Evolutionary conservation across 345 rosid species (phyloP).

Genomic region (Syzygium oleosum): DNA sequence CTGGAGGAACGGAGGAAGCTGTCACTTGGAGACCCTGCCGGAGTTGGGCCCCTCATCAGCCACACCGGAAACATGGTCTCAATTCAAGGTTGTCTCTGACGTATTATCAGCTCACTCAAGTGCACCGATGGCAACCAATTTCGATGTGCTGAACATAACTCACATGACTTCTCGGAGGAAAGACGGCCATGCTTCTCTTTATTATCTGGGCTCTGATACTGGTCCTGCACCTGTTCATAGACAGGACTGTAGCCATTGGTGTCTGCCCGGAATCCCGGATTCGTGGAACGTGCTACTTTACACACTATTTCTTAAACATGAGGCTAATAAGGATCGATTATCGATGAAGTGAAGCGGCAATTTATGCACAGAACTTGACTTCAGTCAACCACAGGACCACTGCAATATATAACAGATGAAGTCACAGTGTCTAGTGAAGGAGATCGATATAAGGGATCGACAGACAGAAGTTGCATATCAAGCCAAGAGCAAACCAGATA

Average conservation of each 20-base stretch:
- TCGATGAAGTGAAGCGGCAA: neutral
- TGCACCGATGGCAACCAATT: conserved; percentile 7
- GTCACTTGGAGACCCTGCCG: conserved; percentile 83
- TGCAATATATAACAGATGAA: neutral
- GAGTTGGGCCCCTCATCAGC: conserved; percentile 38
- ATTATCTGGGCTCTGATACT: conserved; percentile 40
- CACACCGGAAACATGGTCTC: conserved; percentile 45
- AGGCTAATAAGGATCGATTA: neutral
- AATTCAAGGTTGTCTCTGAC: conserved; percentile 26
- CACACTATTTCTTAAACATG: conserved; percentile 45
- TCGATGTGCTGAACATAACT: conserved; percentile 59
- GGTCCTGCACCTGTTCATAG: conserved; percentile 59
- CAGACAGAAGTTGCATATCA: neutral
- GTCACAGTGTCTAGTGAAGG: neutral
- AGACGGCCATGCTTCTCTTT: conserved; percentile 78
- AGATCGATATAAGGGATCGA: neutral
- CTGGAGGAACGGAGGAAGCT: conserved; percentile 82
- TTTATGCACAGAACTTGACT: neutral
- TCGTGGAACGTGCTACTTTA: conserved; percentile 84
- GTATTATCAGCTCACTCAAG: conserved; percentile 29
- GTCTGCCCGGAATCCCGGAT: conserved; percentile 95
- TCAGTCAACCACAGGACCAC: neutral
- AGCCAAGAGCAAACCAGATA: neutral
- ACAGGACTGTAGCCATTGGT: conserved; percentile 97
- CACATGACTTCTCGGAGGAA: conserved; percentile 62